Conservation (phyloP, 306 rosid genomes). For the Gastrolobium bilobum region DNA sequence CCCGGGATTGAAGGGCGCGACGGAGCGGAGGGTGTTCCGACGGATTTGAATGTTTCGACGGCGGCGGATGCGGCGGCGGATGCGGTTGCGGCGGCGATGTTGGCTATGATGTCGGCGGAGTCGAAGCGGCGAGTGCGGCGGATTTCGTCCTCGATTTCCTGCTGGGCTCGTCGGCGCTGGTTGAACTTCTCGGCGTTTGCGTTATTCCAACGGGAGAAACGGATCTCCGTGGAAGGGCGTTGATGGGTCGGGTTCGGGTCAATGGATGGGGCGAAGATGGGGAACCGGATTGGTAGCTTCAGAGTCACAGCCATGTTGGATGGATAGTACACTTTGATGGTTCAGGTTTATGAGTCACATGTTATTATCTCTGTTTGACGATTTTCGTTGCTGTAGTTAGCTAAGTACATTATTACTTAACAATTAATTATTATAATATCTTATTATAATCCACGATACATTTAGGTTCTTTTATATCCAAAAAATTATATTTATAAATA, state of each 20-base stretch:
- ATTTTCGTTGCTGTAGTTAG: too few relatives aligned
- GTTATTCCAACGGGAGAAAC: slow-evolving; percentile 73
- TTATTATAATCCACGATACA: too few relatives aligned
- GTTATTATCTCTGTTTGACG: too few relatives aligned
- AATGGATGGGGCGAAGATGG: slow-evolving; percentile 57
- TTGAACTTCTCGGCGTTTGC: slow-evolving; percentile 79
- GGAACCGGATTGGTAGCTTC: slow-evolving; percentile 59
- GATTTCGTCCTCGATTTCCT: slow-evolving; percentile 78
- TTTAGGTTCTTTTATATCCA: too few relatives aligned
- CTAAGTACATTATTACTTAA: too few relatives aligned
- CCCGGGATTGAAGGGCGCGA: slow-evolving; percentile 66
- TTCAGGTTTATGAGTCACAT: too few relatives aligned
- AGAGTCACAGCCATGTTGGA: slow-evolving; percentile 52
- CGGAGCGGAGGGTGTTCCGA: slow-evolving; percentile 72
- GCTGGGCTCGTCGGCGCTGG: slow-evolving; percentile 64
- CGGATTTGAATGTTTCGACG: slow-evolving; percentile 63
- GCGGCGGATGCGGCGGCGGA: slow-evolving; percentile 2
- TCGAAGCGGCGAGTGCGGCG: slow-evolving; percentile 81
- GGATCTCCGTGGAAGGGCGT: slow-evolving; percentile 54
- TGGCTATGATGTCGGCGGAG: slow-evolving; percentile 54
- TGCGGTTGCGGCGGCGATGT: slow-evolving; percentile 43
- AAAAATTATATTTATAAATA: too few relatives aligned
- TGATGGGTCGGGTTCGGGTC: slow-evolving; percentile 46
- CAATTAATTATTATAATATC: too few relatives aligned
- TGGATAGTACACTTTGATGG: too few relatives aligned